Evolutionary conservation across 345 rosid species (phyloP).

Genomic region (Pseudoturritis turrita): DNA sequence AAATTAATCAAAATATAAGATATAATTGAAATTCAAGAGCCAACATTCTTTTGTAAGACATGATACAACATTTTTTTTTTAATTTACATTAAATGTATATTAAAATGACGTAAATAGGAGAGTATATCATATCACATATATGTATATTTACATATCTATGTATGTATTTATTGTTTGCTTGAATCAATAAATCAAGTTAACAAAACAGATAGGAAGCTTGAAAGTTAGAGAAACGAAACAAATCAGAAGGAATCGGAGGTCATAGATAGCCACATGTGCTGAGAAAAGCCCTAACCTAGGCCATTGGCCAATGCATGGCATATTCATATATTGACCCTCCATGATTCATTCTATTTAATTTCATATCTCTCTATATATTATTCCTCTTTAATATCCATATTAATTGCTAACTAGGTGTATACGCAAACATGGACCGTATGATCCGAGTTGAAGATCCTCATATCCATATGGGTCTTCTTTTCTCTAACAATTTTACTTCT

Average conservation of each 20-base stretch:
- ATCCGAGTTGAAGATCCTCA: slow-evolving; percentile 31
- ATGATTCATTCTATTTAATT: not conserved
- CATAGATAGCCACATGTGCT: slow-evolving; percentile 26
- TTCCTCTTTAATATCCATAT: not conserved
- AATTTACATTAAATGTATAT: too few species aligned
- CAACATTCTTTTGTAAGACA: too few species aligned
- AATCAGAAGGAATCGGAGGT: slow-evolving; percentile 15
- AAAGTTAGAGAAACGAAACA: slow-evolving; percentile 22
- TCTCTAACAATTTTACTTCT: not conserved
- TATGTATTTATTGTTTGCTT: slow-evolving; percentile 18
- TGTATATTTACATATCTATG: not conserved
- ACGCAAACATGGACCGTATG: slow-evolving; percentile 30
- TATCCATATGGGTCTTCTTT: slow-evolving; percentile 14
- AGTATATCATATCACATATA: not conserved
- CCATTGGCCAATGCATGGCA: slow-evolving; percentile 28
- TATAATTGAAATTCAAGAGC: too few species aligned
- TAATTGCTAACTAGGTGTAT: slow-evolving; percentile 7
- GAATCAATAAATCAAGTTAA: slow-evolving; percentile 26
- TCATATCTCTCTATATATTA: not conserved
- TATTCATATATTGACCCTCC: slow-evolving; percentile 14
- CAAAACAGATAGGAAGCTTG: slow-evolving; percentile 33
- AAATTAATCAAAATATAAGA: too few species aligned
- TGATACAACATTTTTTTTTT: too few species aligned
- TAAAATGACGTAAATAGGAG: too few species aligned
- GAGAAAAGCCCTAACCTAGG: slow-evolving; percentile 11